Evolutionary conservation across 805 yeast species (phyloP), one percentile per base, ranked within the genome.

Genomic region (Candida wancherniae): DNA sequence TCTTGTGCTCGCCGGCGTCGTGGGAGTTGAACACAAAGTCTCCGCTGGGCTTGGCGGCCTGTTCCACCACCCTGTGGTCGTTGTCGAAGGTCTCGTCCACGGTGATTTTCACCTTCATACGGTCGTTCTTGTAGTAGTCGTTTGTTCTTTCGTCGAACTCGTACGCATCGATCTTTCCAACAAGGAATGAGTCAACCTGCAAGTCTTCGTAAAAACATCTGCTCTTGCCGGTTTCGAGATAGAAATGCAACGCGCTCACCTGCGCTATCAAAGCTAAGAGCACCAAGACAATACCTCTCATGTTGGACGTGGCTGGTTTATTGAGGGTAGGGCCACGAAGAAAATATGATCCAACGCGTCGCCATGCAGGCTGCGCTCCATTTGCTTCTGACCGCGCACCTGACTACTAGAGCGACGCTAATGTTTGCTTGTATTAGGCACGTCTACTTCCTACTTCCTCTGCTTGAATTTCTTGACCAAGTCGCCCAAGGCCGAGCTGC

Each of bases 191-290:
- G 45, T 79, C 83, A 42, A 71, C 67, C 11, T 84, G 77, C 38
- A 90, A 66, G 39, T 83, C 94, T 52, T 88, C 92, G 49, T 63
- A 81, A 56, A 90, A 90, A 59, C 97, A 92, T 45, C 77, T 76
- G 25, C 77, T 71, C 43, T 82, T 82, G 19, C 80, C 87, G 1
- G 88, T 80, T 9, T 75, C 75, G 31, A 85, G 63, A 55, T 86
- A 88, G 55, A 86, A 78, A 57, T 92, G 95, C 37, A 88, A 64
- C 1, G 77, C 85, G 15, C 36, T 34, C 29, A 36, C 32, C 11
- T 42, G 41, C 22, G 42, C 26, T 11, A 29, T 24, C 28, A 34
- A 31, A 18, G 33, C 39, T 23, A 37, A 25, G 10, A 42, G 32
- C 20, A 32, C 40, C 13, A 36, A 11, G 16, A 39, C 22, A 18